Evolutionary conservation across 306 rosid species (phyloP).

Genomic region (Gynostemma pentaphyllum): DNA sequence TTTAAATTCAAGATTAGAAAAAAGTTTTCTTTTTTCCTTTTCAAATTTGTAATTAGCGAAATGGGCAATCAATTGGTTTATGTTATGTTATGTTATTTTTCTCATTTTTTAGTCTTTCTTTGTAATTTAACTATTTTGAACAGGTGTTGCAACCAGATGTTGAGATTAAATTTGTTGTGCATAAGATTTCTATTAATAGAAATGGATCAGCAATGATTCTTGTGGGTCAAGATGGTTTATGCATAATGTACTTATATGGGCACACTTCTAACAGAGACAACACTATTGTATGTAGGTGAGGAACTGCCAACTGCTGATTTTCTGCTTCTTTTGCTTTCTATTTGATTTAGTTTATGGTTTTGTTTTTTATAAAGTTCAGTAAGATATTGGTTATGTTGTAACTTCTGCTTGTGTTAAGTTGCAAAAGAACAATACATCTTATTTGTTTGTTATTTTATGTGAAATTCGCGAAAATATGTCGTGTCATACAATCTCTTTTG

Average conservation of each 20-base stretch:
- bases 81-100: neutral
- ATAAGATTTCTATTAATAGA: slow-evolving; percentile 58
- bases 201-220: slow-evolving; percentile 66
- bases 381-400: too few relatives aligned
- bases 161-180: slow-evolving; percentile 37
- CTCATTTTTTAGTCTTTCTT: slow-evolving; percentile 2
- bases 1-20: too few relatives aligned
- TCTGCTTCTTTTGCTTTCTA: neutral
- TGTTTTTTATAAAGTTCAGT: too few relatives aligned
- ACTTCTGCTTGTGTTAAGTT: neutral
- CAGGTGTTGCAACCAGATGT: slow-evolving; percentile 70
- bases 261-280: slow-evolving; percentile 43
- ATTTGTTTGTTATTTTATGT: neutral
- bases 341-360: too few relatives aligned
- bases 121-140: slow-evolving; percentile 11
- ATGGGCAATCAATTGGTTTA: neutral
- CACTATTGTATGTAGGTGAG: slow-evolving; percentile 64
- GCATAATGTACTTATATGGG: slow-evolving; percentile 71
- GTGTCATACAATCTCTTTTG: neutral
- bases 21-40: too few relatives aligned
- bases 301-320: neutral
- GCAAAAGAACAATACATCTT: neutral
- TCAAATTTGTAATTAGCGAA: neutral
- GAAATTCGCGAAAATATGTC: neutral
- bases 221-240: slow-evolving; percentile 47